Conservation (phyloP, 768 basidiomycete genomes). For the Glaciozyma antarctica region DNA sequence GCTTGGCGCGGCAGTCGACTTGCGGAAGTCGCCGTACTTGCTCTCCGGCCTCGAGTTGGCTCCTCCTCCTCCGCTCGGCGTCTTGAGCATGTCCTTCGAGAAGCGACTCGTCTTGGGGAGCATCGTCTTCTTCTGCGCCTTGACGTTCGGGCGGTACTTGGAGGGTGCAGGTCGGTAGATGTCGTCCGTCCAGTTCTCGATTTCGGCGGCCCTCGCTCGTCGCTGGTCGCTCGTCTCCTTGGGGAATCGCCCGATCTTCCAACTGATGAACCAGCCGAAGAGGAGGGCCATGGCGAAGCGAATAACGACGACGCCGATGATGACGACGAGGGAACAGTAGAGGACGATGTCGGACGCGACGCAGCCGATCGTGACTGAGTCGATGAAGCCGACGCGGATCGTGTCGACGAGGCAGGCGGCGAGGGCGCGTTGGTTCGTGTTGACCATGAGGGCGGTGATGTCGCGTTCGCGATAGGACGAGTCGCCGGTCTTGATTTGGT, state of each 20-base stretch:
- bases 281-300: constrained; percentile 94
- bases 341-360: constrained; percentile 91
- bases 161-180: constrained; percentile 90
- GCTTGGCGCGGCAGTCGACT: neutral
- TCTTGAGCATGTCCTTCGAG: constrained; percentile 59
- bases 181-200: constrained; percentile 92
- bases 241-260: constrained; percentile 85
- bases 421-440: constrained; percentile 56
- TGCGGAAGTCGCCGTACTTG: constrained; percentile 11
- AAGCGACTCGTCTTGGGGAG: constrained; percentile 47
- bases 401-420: constrained; percentile 79
- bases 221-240: constrained; percentile 85
- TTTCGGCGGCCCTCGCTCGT: constrained; percentile 76
- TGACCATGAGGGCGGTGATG: constrained; percentile 72
- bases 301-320: constrained; percentile 89
- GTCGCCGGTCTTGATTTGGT: constrained; percentile 59
- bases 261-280: constrained; percentile 97
- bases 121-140: constrained; percentile 38
- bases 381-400: constrained; percentile 82
- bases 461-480: constrained; percentile 72
- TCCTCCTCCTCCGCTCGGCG: neutral
- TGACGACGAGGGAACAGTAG: constrained; percentile 90
- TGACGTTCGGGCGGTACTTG: constrained; percentile 77
- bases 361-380: constrained; percentile 88
- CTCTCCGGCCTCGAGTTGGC: neutral